Base-by-base conservation (phyloP, 129 eudicot genomes). In the Arctium lappa region DNA sequence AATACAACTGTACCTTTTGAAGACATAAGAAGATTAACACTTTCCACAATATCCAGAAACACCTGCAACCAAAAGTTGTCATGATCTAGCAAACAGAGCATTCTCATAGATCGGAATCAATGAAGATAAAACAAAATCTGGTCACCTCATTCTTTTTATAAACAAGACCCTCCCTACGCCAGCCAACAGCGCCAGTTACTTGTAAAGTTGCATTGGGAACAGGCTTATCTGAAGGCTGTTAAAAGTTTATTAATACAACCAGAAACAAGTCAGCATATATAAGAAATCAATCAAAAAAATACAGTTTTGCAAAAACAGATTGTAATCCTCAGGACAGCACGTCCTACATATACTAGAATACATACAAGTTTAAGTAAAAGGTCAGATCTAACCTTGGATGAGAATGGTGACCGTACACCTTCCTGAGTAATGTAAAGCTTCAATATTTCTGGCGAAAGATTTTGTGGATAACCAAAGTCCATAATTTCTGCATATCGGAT, bases 391-490 rank as follows among this genome's bases (percentile, higher is more conserved):
- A 95, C 99, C 99, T 95, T 95, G 6, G 99, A 91, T 34, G 99
- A 95, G 79, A 95, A 95, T 75, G 99, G 98, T 60, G 99, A 95
- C 48, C 98, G 95, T 29, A 95, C 97, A 56, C 99, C 99, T 90
- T 93, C 99, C 83, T 95, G 99, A 53, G 99, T 95, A 18, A 95
- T 95, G 90, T 95, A 95, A 69, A 95, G 99, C 88, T 95, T 95
- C 89, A 95, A 76, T 53, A 95, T 95, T 81, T 95, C 99, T 0
- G 99, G 98, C 2, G 98, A 95, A 31, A 95, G 99, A 88, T 95
- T 95, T 88, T 95, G 99, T 50, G 99, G 99, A 86, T 95, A 95
- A 71, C 99, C 98, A 62, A 95, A 95, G 83, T 95, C 99, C 99
- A 95, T 95, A 69, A 95, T 95, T 86, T 95, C 99, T 95, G 97